These are phyloP conservation scores for Chrysosporium keratinophilum DNA, from an alignment of 2,329 filamentous ascomycete genomes.

Conservation along the genomic window DNA sequence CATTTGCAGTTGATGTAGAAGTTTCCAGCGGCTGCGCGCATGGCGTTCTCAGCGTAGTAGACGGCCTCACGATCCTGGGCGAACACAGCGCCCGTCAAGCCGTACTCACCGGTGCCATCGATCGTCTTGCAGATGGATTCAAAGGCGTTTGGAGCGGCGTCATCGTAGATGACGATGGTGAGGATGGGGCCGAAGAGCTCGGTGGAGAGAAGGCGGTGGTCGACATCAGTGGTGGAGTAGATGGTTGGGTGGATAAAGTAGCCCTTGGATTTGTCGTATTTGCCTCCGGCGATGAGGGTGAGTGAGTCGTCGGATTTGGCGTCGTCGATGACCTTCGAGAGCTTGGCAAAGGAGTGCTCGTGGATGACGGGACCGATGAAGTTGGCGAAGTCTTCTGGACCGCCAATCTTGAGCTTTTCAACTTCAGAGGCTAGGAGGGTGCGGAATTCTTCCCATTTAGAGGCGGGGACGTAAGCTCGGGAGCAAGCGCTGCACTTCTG, in stretches of 20 bases:
- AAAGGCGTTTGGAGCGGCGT: slow-evolving; percentile 54
- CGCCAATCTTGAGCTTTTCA: slow-evolving; percentile 58
- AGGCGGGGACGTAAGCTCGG: slow-evolving; percentile 65
- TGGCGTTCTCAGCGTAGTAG: slow-evolving; percentile 27
- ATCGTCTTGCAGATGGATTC: slow-evolving; percentile 46
- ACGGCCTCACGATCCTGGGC: slow-evolving; percentile 31
- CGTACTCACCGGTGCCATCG: slow-evolving; percentile 34
- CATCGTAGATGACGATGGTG: slow-evolving; percentile 66
- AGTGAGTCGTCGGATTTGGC: slow-evolving; percentile 70
- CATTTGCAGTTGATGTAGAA: slow-evolving; percentile 41
- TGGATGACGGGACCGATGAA: slow-evolving; percentile 87
- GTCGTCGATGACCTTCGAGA: slow-evolving; percentile 63
- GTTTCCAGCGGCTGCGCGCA: slow-evolving; percentile 33
- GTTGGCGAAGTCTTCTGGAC: slow-evolving; percentile 59
- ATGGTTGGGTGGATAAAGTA: slow-evolving; percentile 79
- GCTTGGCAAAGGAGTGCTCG: slow-evolving; percentile 67
- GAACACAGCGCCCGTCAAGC: slow-evolving; percentile 36
- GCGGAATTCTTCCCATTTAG: slow-evolving; percentile 62
- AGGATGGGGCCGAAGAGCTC: slow-evolving; percentile 79
- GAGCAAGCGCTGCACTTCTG: slow-evolving; percentile 87
- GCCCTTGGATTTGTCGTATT: slow-evolving; percentile 64
- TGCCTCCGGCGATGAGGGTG: slow-evolving; percentile 63
- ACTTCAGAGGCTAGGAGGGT: slow-evolving; percentile 57
- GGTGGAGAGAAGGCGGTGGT: slow-evolving; percentile 61
- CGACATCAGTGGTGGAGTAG: slow-evolving; percentile 62